phyloP scores from a whole-genome alignment of 2,329 filamentous ascomycete species.

The Penicillium occitanis region DNA sequence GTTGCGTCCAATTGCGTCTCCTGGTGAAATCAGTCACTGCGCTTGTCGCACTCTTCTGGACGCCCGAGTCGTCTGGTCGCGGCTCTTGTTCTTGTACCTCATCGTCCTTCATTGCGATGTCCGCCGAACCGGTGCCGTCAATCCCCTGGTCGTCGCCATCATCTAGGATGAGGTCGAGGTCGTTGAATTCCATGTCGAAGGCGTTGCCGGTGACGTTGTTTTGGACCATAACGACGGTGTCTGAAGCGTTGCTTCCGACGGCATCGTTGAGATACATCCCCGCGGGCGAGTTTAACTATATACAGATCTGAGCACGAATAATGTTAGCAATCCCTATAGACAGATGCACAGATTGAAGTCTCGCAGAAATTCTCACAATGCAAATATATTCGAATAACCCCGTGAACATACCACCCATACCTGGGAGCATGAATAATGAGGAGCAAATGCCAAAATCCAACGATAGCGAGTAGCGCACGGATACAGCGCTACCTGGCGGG shows the following conservation, averaged over 20 bases:
- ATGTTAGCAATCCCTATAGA: not conserved
- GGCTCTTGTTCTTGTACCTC: slow-evolving; percentile 12
- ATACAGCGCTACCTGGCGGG: slow-evolving; percentile 9
- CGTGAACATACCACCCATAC: not conserved
- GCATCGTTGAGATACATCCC: slow-evolving; percentile 17
- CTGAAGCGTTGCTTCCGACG: slow-evolving; percentile 5
- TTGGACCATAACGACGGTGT: not conserved
- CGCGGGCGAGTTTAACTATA: not conserved
- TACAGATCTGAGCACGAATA: not conserved
- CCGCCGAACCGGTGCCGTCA: slow-evolving; percentile 3
- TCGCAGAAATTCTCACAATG: not conserved
- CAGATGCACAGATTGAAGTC: not conserved
- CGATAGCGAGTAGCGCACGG: slow-evolving; percentile 13
- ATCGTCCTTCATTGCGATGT: slow-evolving; percentile 11
- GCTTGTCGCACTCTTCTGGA: slow-evolving; percentile 36
- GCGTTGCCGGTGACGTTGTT: not conserved
- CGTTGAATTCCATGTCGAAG: slow-evolving; percentile 18
- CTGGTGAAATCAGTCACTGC: slow-evolving; percentile 66
- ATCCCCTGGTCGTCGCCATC: slow-evolving; percentile 14
- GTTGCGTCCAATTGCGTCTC: slow-evolving; percentile 77
- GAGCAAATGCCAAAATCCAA: not conserved
- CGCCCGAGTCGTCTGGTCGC: not conserved
- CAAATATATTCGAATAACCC: not conserved
- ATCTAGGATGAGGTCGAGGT: slow-evolving; percentile 18
- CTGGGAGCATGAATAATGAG: not conserved